Evolutionary conservation across 306 rosid species (phyloP).

Genomic region (Cicer cuneatum): DNA sequence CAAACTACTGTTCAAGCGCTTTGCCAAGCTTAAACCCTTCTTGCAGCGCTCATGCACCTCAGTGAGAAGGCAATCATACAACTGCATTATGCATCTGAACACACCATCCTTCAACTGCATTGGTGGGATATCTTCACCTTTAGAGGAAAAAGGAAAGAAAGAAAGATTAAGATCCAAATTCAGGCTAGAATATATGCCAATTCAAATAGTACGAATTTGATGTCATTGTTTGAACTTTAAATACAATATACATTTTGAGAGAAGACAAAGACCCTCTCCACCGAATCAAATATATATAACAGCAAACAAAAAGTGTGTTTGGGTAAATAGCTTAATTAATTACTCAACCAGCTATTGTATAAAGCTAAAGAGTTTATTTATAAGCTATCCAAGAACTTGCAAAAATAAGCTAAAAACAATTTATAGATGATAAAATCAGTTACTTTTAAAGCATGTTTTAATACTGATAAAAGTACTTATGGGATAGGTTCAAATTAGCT

Average conservation of each 20-base stretch:
- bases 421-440: not conserved
- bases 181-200: constrained; percentile 31
- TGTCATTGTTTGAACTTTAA: constrained; percentile 5
- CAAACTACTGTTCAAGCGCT: constrained; percentile 95
- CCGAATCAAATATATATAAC: not conserved
- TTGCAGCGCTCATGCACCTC: constrained; percentile 99
- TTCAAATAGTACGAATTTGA: constrained; percentile 15
- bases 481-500: not conserved
- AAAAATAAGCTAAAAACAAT: constrained; percentile 1
- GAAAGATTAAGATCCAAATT: constrained; percentile 31
- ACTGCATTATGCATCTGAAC: constrained; percentile 95
- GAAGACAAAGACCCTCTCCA: not conserved
- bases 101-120: constrained; percentile 99
- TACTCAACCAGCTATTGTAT: not conserved
- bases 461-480: not conserved
- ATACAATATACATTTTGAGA: not conserved
- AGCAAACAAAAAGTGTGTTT: not conserved
- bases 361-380: not conserved
- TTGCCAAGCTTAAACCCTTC: constrained; percentile 95
- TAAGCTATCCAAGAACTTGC: constrained; percentile 1
- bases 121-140: constrained; percentile 98
- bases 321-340: constrained; percentile 6
- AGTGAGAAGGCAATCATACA: constrained; percentile 97
- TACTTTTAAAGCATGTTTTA: not conserved
- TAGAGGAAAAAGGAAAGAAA: constrained; percentile 34